These are phyloP conservation scores for Epipyxis sp. DNA, from an alignment of 108 stramenopile genomes.

Conservation along the genomic window DNA sequence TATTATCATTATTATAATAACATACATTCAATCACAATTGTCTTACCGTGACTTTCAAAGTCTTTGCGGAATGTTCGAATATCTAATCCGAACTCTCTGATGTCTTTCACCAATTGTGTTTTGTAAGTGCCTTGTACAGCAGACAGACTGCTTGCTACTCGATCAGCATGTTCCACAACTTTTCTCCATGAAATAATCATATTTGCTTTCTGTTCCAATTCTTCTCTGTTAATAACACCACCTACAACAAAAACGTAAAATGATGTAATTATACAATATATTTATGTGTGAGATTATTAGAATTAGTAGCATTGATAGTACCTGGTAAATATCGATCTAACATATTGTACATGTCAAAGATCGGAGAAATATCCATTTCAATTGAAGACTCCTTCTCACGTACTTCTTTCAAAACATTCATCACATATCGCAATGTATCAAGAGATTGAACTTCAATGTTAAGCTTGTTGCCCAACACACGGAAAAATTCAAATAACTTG, in stretches of 20 bases:
- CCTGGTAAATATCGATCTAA: slow-evolving; percentile 61
- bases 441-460: slow-evolving; percentile 55
- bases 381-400: slow-evolving; percentile 60
- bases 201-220: slow-evolving; percentile 57
- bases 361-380: slow-evolving; percentile 60
- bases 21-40: no score
- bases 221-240: slow-evolving; percentile 40
- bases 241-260: background rate
- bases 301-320: slow-evolving; percentile 46
- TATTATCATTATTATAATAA: no score
- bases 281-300: slow-evolving; percentile 42
- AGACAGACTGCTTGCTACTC: slow-evolving; percentile 49
- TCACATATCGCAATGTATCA: slow-evolving; percentile 57
- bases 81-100: slow-evolving; percentile 52
- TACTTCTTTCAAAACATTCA: slow-evolving; percentile 61
- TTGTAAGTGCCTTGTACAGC: slow-evolving; percentile 58
- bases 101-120: slow-evolving; percentile 53
- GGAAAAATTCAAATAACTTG: slow-evolving; percentile 56
- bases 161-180: slow-evolving; percentile 57
- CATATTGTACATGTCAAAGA: slow-evolving; percentile 64
- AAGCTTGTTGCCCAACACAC: slow-evolving; percentile 45
- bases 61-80: slow-evolving; percentile 39
- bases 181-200: slow-evolving; percentile 55
- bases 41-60: slow-evolving; percentile 47
- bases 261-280: slow-evolving; percentile 37